These are phyloP conservation scores for Blastobotrys robertii DNA, from an alignment of 805 yeast genomes.

Conservation along the genomic window DNA sequence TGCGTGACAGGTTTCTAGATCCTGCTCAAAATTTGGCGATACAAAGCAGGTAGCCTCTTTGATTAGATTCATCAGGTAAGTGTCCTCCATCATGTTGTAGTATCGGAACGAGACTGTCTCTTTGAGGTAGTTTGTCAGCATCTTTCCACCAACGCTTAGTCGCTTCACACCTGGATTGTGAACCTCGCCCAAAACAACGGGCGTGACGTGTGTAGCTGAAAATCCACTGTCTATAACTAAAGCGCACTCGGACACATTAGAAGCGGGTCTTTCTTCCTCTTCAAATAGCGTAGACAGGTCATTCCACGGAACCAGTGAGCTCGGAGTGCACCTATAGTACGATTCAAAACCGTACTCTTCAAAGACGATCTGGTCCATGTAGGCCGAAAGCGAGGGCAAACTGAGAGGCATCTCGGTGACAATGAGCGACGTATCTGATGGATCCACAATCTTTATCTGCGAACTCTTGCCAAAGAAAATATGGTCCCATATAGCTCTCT, in stretches of 20 bases:
- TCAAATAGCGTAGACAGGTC: conserved; percentile 26
- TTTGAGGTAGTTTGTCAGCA: conserved; percentile 70
- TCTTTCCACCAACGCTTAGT: conserved; percentile 78
- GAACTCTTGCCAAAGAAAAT: conserved; percentile 42
- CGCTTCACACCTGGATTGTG: conserved; percentile 69
- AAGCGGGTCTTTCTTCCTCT: conserved; percentile 5
- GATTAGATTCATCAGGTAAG: conserved; percentile 70
- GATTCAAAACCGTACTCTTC: conserved; percentile 82
- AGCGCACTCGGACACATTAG: conserved; percentile 43
- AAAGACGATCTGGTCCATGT: conserved; percentile 84
- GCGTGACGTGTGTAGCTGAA: conserved; percentile 78
- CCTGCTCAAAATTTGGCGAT: conserved; percentile 45
- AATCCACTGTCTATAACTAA: conserved; percentile 84
- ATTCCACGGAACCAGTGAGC: conserved; percentile 47
- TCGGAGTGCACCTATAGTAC: conserved; percentile 53
- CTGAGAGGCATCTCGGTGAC: conserved; percentile 77
- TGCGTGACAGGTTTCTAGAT: conserved; percentile 30
- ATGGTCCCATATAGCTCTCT: conserved; percentile 86
- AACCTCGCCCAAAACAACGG: conserved; percentile 69
- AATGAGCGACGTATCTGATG: conserved; percentile 47
- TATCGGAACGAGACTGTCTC: conserved; percentile 85
- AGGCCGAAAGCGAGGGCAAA: conserved; percentile 68
- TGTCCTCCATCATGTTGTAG: conserved; percentile 89
- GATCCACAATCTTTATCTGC: conserved; percentile 22
- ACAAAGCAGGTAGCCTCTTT: conserved; percentile 71